Conservation (phyloP, 1,139 yeast genomes). For the Schwanniomyces etchellsii region DNA sequence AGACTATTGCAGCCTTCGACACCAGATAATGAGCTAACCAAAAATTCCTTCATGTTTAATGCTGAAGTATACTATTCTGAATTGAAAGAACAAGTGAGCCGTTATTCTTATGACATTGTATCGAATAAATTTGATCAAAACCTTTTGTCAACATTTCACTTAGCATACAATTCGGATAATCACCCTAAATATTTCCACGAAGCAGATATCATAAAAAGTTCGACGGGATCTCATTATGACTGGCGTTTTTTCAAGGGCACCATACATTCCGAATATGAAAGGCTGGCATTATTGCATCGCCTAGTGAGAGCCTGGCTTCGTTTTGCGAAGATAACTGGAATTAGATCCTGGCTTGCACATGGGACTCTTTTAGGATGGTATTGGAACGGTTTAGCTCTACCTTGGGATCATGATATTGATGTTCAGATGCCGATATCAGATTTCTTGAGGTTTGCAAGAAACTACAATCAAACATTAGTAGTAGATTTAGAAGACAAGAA, state of each 20-base stretch:
- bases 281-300: constrained; percentile 21
- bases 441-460: constrained; percentile 21
- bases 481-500: constrained; percentile 13
- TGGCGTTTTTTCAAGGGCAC: constrained; percentile 45
- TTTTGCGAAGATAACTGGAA: constrained; percentile 23
- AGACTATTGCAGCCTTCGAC: too few species aligned
- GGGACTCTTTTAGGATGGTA: constrained; percentile 39
- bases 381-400: constrained; percentile 33
- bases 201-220: constrained; percentile 18
- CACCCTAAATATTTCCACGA: constrained; percentile 32
- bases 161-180: too few species aligned
- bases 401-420: constrained; percentile 35
- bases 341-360: constrained; percentile 38
- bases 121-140: too few species aligned
- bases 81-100: too few species aligned
- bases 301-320: constrained; percentile 25
- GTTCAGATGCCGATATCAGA: constrained; percentile 32
- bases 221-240: constrained; percentile 39
- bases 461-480: constrained; percentile 33
- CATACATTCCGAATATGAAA: constrained; percentile 22
- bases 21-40: too few species aligned
- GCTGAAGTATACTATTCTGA: too few species aligned
- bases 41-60: too few species aligned
- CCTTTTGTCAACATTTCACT: too few species aligned
- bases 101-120: too few species aligned